These are phyloP conservation scores for Penicillium argentinense DNA, from an alignment of 495 filamentous ascomycete species.

Conservation along the genomic window DNA sequence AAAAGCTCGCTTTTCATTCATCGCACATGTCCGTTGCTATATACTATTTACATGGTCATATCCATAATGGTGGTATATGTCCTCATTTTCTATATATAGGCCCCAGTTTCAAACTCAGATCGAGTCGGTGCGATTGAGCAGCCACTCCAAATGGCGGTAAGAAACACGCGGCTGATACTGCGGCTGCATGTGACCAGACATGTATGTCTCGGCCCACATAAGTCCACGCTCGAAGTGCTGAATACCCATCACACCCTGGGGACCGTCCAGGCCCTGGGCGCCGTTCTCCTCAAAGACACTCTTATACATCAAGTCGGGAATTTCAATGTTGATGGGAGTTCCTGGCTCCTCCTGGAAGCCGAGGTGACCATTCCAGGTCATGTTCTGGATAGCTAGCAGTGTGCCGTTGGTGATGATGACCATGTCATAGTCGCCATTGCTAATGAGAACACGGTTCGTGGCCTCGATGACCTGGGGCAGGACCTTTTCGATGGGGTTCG, in stretches of 20 bases:
- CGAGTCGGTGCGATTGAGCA: conserved; percentile 58
- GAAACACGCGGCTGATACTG: conserved; percentile 62
- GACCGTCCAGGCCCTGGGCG: conserved; percentile 19
- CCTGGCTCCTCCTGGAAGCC: conserved; percentile 52
- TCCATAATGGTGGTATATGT: no score
- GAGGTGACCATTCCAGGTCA: conserved; percentile 66
- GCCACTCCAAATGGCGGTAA: conserved; percentile 69
- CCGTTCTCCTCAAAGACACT: conserved; percentile 33
- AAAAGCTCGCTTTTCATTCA: no score
- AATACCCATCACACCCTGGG: conserved; percentile 61
- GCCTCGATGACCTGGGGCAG: conserved; percentile 63
- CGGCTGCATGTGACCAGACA: conserved; percentile 67
- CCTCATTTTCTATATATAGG: not conserved
- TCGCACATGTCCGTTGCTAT: no score
- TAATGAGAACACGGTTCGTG: conserved; percentile 59
- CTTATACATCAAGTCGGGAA: conserved; percentile 37
- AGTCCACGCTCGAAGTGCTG: conserved; percentile 69
- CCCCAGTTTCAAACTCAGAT: conserved; percentile 18
- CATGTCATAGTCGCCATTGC: conserved; percentile 60
- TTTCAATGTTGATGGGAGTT: conserved; percentile 37
- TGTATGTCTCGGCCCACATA: conserved; percentile 62
- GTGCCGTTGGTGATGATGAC: conserved; percentile 64
- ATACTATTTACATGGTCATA: no score
- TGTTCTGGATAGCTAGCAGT: conserved; percentile 63
- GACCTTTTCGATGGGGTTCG: conserved; percentile 47